Evolutionary conservation across 2,329 filamentous ascomycete species (phyloP), one percentile per base, ranked within the genome.

Genomic region (Hypomyces perniciosus): DNA sequence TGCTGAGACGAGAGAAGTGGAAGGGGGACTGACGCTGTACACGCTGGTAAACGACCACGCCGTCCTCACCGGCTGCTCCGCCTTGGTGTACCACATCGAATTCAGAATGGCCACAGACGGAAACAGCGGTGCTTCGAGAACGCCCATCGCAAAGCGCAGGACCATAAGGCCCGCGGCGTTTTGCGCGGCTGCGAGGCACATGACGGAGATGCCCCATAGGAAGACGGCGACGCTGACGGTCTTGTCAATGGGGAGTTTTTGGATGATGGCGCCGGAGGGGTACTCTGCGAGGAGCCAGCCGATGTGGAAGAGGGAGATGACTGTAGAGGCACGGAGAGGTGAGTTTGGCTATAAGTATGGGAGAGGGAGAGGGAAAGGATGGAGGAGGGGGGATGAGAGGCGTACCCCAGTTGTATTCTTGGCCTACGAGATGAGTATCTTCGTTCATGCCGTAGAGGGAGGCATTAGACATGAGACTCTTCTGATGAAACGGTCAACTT

Each of bases 391-490:
- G 29, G 20, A 44, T n/a, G 42, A 12, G 29, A 31, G 7, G 28
- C 42, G n/a, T n/a, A 44, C 42, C 28, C 49, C 43, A 51, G 44
- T 13, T 51, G 26, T 51, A 54, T n/a, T 52, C 38, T 37, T 51
- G 45, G 28, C 52, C 52, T 13, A 40, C 49, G 8, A 54, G 41
- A 0, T 39, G n/a, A n/a, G 43, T 34, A 54, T 81, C 78, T n/a
- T 80, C 71, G 9, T 67, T 62, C 48, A 82, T 78, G 1, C 77
- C 77, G 54, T 80, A 80, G 33, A 81, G 75, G 4, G 78, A 77
- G 1, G 78, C 78, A 57, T 79, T 80, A 30, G 69, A 73, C 8
- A 77, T 58, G 1, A 71, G 76, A 0, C 73, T 76, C 65, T 77
- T 51, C 33, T 43, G 45, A 8, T 33, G 5, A n/a, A 33, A 20